These are phyloP conservation scores for Cryphonectria parasitica DNA, from an alignment of 2,329 filamentous ascomycete species.

Conservation along the genomic window DNA sequence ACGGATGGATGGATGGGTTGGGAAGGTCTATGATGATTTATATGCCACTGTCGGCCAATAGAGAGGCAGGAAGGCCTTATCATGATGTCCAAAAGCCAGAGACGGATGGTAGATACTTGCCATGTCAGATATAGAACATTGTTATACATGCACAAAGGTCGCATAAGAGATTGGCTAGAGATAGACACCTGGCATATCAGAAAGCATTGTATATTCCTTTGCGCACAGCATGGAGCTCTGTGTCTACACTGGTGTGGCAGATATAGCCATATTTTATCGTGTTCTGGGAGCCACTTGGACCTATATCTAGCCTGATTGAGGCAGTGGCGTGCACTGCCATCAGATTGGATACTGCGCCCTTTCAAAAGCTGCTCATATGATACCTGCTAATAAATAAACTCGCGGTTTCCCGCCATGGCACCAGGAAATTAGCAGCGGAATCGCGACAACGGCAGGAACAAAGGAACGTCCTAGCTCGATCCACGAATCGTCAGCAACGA, in stretches of 20 bases:
- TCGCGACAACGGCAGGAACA: too few species aligned
- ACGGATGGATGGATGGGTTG: slow-evolving; percentile 75
- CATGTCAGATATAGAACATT: not conserved
- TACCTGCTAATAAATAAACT: too few species aligned
- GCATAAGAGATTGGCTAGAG: not conserved
- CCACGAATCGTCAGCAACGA: too few species aligned
- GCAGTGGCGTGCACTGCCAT: too few species aligned
- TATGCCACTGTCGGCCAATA: slow-evolving; percentile 41
- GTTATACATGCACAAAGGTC: not conserved
- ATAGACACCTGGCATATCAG: not conserved
- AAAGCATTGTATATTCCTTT: not conserved
- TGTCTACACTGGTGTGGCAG: not conserved
- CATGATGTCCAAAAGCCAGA: not conserved
- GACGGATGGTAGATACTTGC: not conserved
- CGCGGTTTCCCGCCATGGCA: too few species aligned
- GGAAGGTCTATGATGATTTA: slow-evolving; percentile 76
- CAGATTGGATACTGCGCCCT: too few species aligned
- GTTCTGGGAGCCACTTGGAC: too few species aligned
- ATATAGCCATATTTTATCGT: too few species aligned
- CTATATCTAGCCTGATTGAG: too few species aligned
- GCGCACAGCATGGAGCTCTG: not conserved
- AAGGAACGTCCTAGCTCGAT: too few species aligned
- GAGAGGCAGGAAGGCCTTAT: not conserved
- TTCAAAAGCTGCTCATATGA: too few species aligned
- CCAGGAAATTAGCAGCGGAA: too few species aligned